A percentile compares a stretch with the other conserved stretches of the same genome.
Evolutionary conservation across 805 yeast species (phyloP).

Genomic region (Hanseniaspora vineae): DNA sequence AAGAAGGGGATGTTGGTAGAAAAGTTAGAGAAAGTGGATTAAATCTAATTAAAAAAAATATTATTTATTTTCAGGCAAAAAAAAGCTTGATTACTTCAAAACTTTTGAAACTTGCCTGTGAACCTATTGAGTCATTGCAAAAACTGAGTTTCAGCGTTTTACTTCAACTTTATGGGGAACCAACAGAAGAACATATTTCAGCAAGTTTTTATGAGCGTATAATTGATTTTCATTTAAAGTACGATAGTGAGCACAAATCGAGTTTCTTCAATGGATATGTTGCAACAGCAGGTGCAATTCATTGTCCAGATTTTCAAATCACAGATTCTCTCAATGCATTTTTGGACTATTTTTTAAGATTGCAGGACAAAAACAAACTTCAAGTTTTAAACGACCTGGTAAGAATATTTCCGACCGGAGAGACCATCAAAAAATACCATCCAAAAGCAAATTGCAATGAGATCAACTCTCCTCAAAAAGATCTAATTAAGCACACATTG

Average conservation of each 20-base stretch:
- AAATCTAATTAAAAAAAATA: neutral
- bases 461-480: neutral
- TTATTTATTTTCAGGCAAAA: neutral
- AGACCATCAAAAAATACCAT: conserved; percentile 4
- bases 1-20: conserved; percentile 89
- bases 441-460: neutral
- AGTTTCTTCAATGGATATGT: conserved; percentile 45
- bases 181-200: neutral
- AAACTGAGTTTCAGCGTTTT: conserved; percentile 13
- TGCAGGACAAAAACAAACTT: neutral
- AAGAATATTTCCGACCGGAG: conserved; percentile 12
- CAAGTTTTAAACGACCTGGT: conserved; percentile 11
- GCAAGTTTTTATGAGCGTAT: neutral
- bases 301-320: conserved; percentile 35
- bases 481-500: conserved; percentile 7
- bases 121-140: conserved; percentile 46
- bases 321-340: conserved; percentile 31
- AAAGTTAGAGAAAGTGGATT: conserved; percentile 40
- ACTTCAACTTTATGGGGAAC: neutral
- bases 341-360: conserved; percentile 12
- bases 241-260: conserved; percentile 4
- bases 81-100: neutral
- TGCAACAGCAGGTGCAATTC: conserved; percentile 43
- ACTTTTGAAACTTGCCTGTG: conserved; percentile 43
- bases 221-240: conserved; percentile 5